Percentiles rank a stretch among this genome's conserved stretches.
These are phyloP conservation scores for Ascochyta koolunga DNA, from an alignment of 2,329 filamentous ascomycete species.

Conservation along the genomic window DNA sequence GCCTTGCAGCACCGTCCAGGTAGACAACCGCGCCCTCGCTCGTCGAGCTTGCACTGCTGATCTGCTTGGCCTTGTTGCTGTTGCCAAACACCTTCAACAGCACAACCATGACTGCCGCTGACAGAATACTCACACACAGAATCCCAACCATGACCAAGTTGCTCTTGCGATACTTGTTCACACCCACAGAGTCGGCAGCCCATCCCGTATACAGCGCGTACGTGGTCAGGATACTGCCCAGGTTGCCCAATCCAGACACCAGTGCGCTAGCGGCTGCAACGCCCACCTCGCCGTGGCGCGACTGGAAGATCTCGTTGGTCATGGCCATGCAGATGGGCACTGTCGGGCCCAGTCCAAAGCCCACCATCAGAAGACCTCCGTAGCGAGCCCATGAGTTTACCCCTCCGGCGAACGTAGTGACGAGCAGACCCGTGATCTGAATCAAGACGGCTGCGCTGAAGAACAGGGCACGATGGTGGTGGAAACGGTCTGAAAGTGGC, in stretches of 20 bases:
- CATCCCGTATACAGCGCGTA: slow-evolving; percentile 90
- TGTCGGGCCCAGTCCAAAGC: slow-evolving; percentile 87
- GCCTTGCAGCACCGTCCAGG: slow-evolving; percentile 49
- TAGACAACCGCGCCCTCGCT: slow-evolving; percentile 61
- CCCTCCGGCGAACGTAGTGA: slow-evolving; percentile 74
- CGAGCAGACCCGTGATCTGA: slow-evolving; percentile 81
- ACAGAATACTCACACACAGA: slow-evolving; percentile 75
- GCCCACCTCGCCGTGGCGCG: slow-evolving; percentile 86
- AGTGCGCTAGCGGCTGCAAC: slow-evolving; percentile 85
- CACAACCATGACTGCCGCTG: slow-evolving; percentile 71
- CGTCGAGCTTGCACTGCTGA: slow-evolving; percentile 40
- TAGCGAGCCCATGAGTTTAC: slow-evolving; percentile 81
- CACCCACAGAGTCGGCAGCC: slow-evolving; percentile 73
- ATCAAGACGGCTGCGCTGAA: slow-evolving; percentile 77
- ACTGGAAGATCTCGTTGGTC: slow-evolving; percentile 90
- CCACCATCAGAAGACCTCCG: slow-evolving; percentile 85
- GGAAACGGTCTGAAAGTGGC: slow-evolving; percentile 85
- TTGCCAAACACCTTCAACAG: slow-evolving; percentile 59
- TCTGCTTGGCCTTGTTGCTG: slow-evolving; percentile 43
- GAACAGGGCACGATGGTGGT: slow-evolving; percentile 77
- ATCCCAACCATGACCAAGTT: slow-evolving; percentile 91
- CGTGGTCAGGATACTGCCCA: slow-evolving; percentile 84
- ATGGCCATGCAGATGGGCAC: slow-evolving; percentile 94
- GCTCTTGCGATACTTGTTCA: slow-evolving; percentile 77
- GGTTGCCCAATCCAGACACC: slow-evolving; percentile 84